A percentile compares a stretch with the other conserved stretches of the same genome.
phyloP scores from a whole-genome alignment of 768 basidiomycete genomes.

The Suillus weaverae region DNA sequence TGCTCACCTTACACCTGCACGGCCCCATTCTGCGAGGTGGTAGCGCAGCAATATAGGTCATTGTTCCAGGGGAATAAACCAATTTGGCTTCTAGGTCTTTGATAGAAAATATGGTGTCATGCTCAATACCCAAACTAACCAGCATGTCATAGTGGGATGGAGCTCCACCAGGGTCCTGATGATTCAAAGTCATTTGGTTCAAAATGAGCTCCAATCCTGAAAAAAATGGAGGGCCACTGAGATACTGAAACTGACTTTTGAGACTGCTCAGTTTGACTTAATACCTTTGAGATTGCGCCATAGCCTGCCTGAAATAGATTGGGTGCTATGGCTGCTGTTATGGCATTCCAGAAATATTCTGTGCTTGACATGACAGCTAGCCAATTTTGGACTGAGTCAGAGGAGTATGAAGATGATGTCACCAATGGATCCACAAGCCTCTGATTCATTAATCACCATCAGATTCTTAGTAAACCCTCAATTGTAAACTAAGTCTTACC shows the following conservation, averaged over 20 bases:
- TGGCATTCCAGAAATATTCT: too few species aligned
- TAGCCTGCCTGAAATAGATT: too few species aligned
- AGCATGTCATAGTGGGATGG: slow-evolving; percentile 6
- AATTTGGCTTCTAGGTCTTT: neutral
- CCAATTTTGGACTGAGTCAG: too few species aligned
- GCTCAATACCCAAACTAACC: slow-evolving; percentile 4
- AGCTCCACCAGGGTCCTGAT: neutral
- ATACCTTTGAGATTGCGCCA: neutral
- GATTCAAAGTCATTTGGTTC: neutral
- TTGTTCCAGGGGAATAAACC: neutral
- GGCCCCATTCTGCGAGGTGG: too few species aligned
- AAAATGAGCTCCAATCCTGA: slow-evolving; percentile 5
- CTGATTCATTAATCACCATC: too few species aligned
- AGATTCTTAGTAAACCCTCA: too few species aligned
- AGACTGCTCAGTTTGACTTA: neutral
- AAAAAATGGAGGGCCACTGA: slow-evolving; percentile 8
- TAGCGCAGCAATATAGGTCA: neutral
- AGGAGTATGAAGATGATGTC: too few species aligned
- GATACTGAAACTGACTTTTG: neutral
- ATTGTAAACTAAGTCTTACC: too few species aligned
- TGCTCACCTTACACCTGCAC: too few species aligned
- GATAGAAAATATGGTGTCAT: neutral
- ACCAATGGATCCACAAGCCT: too few species aligned
- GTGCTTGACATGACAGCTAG: too few species aligned
- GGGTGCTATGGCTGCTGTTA: too few species aligned